Conservation (phyloP, 228 moss, liverwort and hornwort genomes). For the Sphagnum magellanicum region DNA sequence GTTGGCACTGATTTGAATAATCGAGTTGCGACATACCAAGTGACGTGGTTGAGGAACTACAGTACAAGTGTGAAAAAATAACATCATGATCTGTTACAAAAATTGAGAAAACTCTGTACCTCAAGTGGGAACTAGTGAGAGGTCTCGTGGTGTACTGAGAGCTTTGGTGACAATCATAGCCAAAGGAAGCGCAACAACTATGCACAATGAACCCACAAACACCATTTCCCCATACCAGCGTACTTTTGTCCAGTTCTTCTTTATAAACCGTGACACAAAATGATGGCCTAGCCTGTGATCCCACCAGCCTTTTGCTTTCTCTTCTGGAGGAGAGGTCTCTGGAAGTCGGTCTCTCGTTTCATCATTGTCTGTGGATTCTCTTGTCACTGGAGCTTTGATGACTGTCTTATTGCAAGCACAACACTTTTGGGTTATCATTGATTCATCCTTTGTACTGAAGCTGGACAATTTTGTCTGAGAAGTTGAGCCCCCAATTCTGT, state of each 20-base stretch:
- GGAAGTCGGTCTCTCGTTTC: neutral
- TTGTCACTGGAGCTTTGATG: neutral
- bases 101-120: too few relatives aligned
- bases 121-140: constrained; percentile 40
- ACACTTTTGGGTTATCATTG: neutral
- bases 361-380: neutral
- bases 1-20: too few relatives aligned
- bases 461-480: too few relatives aligned
- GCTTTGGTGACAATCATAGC: constrained; percentile 39
- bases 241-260: constrained; percentile 38
- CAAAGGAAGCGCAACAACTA: constrained; percentile 65
- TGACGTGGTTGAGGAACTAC: too few relatives aligned
- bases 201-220: constrained; percentile 56
- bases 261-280: constrained; percentile 15
- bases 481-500: neutral
- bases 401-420: constrained; percentile 6
- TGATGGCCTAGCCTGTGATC: constrained; percentile 11
- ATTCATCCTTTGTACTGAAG: too few relatives aligned
- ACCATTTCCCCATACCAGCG: constrained; percentile 50
- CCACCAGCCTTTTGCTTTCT: constrained; percentile 15
- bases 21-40: too few relatives aligned
- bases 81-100: too few relatives aligned
- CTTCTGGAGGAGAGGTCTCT: constrained; percentile 1
- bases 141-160: constrained; percentile 20
- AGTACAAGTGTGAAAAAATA: too few relatives aligned